Percentiles rank a stretch among this genome's conserved stretches.
These are phyloP conservation scores for Cicer yamashitae DNA, from an alignment of 306 rosid species.

Conservation along the genomic window DNA sequence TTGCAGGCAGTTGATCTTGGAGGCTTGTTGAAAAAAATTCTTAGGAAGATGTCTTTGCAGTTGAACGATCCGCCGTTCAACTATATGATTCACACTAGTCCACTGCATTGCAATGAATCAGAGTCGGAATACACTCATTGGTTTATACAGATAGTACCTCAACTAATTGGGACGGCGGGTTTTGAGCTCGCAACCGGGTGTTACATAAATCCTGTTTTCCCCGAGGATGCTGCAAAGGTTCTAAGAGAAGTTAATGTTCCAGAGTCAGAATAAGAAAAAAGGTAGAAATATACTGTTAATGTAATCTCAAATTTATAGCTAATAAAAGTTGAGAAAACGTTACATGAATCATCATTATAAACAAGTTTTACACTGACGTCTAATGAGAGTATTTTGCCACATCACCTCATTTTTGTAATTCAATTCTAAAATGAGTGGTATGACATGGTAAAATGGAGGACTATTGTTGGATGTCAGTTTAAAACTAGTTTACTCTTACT, in stretches of 20 bases:
- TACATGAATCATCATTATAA: no score
- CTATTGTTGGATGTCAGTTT: no score
- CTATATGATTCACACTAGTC: slow-evolving; percentile 82
- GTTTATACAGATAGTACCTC: slow-evolving; percentile 85
- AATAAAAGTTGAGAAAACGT: no score
- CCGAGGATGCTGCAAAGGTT: slow-evolving; percentile 84
- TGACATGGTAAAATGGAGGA: no score
- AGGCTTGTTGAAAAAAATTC: slow-evolving; percentile 75
- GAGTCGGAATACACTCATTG: slow-evolving; percentile 68
- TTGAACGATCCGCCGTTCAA: slow-evolving; percentile 82
- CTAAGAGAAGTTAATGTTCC: slow-evolving; percentile 67
- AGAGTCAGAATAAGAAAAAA: slow-evolving; percentile 24
- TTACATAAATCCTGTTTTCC: slow-evolving; percentile 81
- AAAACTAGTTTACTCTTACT: no score
- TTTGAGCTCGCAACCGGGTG: slow-evolving; percentile 85
- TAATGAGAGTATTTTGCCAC: no score
- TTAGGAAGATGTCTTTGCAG: slow-evolving; percentile 74
- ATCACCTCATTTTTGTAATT: no score
- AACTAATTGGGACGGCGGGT: slow-evolving; percentile 66
- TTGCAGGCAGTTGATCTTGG: slow-evolving; percentile 84
- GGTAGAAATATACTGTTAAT: slow-evolving; percentile 4
- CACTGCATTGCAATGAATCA: slow-evolving; percentile 50
- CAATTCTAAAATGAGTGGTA: no score
- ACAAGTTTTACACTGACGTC: no score
- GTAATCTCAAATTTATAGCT: no score